These are phyloP conservation scores for Kwoniella botswanensis DNA, from an alignment of 768 basidiomycete species.

Conservation along the genomic window DNA sequence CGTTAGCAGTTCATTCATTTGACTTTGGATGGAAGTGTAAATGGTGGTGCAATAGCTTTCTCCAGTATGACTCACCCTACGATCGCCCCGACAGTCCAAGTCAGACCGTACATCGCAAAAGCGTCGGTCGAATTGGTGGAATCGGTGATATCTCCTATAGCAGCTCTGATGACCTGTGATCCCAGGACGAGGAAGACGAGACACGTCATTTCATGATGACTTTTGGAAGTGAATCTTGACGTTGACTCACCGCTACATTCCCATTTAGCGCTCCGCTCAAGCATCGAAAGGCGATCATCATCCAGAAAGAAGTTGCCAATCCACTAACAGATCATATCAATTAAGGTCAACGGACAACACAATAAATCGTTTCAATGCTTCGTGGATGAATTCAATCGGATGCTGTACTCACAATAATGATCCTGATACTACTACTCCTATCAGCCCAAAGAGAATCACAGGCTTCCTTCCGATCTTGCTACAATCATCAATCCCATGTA, in stretches of 20 bases:
- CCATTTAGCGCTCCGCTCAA: slow-evolving; percentile 55
- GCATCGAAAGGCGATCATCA: slow-evolving; percentile 52
- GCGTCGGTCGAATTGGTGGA: slow-evolving; percentile 56
- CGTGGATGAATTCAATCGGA: not conserved
- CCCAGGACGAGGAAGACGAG: not conserved
- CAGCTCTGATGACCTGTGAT: slow-evolving; percentile 49
- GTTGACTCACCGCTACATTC: slow-evolving; percentile 49
- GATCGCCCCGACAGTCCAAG: slow-evolving; percentile 55
- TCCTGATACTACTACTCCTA: slow-evolving; percentile 53
- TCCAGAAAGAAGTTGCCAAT: slow-evolving; percentile 49
- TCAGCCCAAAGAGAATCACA: slow-evolving; percentile 54
- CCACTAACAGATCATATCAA: slow-evolving; percentile 36
- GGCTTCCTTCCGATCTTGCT: slow-evolving; percentile 57
- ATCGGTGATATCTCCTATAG: slow-evolving; percentile 55
- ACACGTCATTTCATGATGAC: not conserved
- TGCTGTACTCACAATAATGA: slow-evolving; percentile 49
- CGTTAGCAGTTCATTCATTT: no score
- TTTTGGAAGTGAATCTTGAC: not conserved
- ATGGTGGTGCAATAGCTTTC: not conserved
- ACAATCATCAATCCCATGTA: not conserved
- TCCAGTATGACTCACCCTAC: slow-evolving; percentile 39
- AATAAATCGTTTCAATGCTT: not conserved
- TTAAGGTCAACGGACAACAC: not conserved
- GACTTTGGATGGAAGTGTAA: no score
- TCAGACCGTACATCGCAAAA: slow-evolving; percentile 56